These are phyloP conservation scores for Agastache rugosa DNA, from an alignment of 257 asterid genomes.

Conservation along the genomic window DNA sequence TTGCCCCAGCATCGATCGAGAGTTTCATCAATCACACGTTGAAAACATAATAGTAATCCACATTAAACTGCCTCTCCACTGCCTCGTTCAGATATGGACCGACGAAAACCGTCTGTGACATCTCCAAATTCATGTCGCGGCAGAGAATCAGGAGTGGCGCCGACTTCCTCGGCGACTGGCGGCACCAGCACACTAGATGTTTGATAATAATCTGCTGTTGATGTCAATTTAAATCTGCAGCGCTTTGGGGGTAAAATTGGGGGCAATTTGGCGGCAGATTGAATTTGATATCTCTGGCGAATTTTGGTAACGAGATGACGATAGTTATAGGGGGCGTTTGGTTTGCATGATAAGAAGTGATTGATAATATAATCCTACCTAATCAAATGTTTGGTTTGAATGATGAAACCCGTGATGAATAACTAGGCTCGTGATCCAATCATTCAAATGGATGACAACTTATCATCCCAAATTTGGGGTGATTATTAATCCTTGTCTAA, in stretches of 20 bases:
- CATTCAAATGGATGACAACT: no score
- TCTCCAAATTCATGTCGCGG: slow-evolving; percentile 85
- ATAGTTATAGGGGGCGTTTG: no score
- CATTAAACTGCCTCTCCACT: slow-evolving; percentile 57
- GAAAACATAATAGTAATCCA: slow-evolving; percentile 73
- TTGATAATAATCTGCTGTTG: slow-evolving; percentile 70
- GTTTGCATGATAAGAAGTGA: no score
- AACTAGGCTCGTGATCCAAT: no score
- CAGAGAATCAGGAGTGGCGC: slow-evolving; percentile 68
- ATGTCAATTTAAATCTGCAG: slow-evolving; percentile 65
- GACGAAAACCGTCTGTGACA: slow-evolving; percentile 87
- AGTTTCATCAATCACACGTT: slow-evolving; percentile 84
- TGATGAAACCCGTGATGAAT: no score
- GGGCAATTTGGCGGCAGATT: slow-evolving; percentile 81
- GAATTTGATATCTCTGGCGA: no score
- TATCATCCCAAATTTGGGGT: no score
- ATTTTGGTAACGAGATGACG: no score
- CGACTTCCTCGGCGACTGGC: slow-evolving; percentile 28
- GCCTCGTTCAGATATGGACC: slow-evolving; percentile 67
- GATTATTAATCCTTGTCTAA: no score
- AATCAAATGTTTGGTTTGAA: no score
- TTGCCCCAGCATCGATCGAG: slow-evolving; percentile 80
- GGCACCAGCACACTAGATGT: slow-evolving; percentile 65
- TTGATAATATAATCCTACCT: no score
- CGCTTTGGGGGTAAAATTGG: slow-evolving; percentile 82